Conservation (phyloP, 768 basidiomycete species). For the Kwoniella dejecticola region DNA sequence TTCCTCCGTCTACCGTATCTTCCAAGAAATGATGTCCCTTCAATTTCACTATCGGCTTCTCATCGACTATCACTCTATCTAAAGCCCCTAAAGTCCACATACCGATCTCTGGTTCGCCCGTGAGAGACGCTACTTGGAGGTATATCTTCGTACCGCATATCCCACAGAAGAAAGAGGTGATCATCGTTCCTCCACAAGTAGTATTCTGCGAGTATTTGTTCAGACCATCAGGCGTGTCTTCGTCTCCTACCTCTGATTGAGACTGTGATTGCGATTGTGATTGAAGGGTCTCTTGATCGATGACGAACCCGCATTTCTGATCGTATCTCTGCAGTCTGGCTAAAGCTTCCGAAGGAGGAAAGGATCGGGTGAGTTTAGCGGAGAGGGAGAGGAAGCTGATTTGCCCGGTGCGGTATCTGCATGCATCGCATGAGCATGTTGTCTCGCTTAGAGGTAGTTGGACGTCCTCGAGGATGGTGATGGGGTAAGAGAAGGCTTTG, state of each 20-base stretch:
- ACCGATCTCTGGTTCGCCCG: neutral
- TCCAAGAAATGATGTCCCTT: constrained; percentile 9
- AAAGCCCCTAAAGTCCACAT: constrained; percentile 7
- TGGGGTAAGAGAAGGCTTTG: neutral
- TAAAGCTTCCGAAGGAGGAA: neutral
- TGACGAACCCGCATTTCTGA: constrained; percentile 7
- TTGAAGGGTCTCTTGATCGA: neutral
- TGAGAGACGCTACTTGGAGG: neutral
- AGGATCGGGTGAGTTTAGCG: constrained; percentile 3
- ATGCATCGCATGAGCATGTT: constrained; percentile 10
- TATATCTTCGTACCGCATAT: constrained; percentile 2
- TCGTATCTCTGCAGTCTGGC: neutral
- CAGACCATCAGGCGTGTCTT: no score
- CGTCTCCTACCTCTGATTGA: no score
- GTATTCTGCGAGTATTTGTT: constrained; percentile 1
- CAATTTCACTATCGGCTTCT: neutral
- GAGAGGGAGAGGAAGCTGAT: constrained; percentile 3
- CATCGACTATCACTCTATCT: neutral
- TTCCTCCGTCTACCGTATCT: constrained; percentile 4
- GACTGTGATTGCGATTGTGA: neutral
- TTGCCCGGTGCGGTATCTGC: constrained; percentile 5
- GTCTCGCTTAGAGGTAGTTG: neutral
- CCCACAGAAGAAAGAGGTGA: constrained; percentile 6
- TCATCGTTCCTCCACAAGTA: constrained; percentile 4
- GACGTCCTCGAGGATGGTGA: neutral